phyloP scores from a whole-genome alignment of 257 asterid species.

The Rubia yunnanensis region DNA sequence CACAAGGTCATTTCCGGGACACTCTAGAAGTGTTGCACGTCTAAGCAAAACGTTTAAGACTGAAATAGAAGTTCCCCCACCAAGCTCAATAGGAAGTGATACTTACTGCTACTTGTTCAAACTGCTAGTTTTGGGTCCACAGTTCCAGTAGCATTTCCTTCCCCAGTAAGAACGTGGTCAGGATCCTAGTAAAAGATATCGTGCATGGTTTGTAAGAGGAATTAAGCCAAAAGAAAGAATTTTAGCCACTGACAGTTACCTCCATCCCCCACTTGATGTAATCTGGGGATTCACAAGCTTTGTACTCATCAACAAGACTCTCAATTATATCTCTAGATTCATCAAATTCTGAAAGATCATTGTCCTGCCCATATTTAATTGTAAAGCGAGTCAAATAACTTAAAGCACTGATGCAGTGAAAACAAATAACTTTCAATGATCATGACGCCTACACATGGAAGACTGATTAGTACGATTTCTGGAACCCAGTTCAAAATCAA shows the following conservation, averaged over 20 bases:
- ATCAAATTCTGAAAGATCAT: slow-evolving; percentile 96
- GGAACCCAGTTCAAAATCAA: not conserved
- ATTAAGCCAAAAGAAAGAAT: not conserved
- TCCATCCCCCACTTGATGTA: slow-evolving; percentile 99
- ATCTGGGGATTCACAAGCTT: slow-evolving; percentile 99
- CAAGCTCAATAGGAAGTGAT: not conserved
- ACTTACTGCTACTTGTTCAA: slow-evolving; percentile 22
- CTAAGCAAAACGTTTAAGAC: not conserved
- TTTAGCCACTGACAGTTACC: slow-evolving; percentile 31
- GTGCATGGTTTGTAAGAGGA: slow-evolving; percentile 1
- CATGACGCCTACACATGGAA: not conserved
- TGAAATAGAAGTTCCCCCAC: not conserved
- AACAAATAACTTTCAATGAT: not conserved
- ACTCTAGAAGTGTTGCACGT: not conserved
- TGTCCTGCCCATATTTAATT: slow-evolving; percentile 52
- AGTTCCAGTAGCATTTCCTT: slow-evolving; percentile 77
- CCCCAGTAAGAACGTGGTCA: slow-evolving; percentile 56
- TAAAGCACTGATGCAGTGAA: not conserved
- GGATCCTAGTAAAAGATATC: slow-evolving; percentile 54
- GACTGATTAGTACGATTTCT: not conserved
- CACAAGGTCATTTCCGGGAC: no score
- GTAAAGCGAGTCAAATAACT: not conserved
- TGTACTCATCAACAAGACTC: slow-evolving; percentile 97
- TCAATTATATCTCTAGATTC: slow-evolving; percentile 96
- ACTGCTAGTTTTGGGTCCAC: slow-evolving; percentile 52